Base-by-base conservation (phyloP, 441 rosid genomes). In the Bocquillonia castaneifolia region DNA sequence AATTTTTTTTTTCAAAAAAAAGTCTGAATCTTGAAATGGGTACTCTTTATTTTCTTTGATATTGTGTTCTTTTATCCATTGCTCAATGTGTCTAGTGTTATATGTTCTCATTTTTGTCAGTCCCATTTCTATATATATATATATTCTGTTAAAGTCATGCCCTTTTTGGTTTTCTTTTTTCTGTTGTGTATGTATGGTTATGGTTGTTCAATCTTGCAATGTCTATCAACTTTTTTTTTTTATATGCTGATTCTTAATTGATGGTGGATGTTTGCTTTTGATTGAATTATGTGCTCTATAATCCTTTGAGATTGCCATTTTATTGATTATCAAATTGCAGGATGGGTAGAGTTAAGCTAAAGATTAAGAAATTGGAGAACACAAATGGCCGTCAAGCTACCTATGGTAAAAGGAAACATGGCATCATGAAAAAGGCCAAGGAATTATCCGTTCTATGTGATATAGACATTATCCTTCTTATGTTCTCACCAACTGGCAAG, bases 261-360 rank as follows among this genome's bases (percentile, higher is more conserved):
- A 64, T 36, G 39, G 1, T 25, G 45, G 26, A 36, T 13, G n/a
- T 13, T 51, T 40, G 48, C 26, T 26, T 37, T 40, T 53, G 1
- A 15, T 60, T 25, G n/a, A 18, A 52, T 22, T 25, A 28, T 25
- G 20, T 60, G 47, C 40, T 50, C 32, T 18, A 23, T 47, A 22
- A 14, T 55, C 36, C 28, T 45, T 52, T n/a, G 51, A 68, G 69
- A 59, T 14, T 34, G 31, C 48, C 26, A 66, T 62, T 56, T 58
- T 63, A 59, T 6, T 28, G 36, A 0, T 9, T 57, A 3, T 47
- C 17, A 50, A 48, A 50, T 58, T 67, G 82, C 81, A 91, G 95
- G 82, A 91, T 91, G 93, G 97, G 93, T 61, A 84, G 97, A 84
- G 97, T 89, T 72, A 89, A 89, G 86, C 81, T 89, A 56, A 84